Percentiles rank a stretch among this genome's conserved stretches.
phyloP scores from a whole-genome alignment of 2,329 filamentous ascomycete species.

The Triangularia setosa region DNA sequence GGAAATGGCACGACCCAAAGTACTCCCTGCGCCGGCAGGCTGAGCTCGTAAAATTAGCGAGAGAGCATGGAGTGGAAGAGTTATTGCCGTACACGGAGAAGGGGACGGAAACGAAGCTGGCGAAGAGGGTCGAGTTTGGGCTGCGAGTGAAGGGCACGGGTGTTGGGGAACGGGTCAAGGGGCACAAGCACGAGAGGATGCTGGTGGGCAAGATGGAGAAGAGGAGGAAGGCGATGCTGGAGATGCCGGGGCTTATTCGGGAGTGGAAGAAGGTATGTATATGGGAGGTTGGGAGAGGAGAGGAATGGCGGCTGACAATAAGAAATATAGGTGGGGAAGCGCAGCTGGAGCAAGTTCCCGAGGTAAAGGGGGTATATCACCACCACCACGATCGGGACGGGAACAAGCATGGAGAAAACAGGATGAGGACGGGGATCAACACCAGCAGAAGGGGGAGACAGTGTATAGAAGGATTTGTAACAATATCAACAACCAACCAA shows the following conservation, averaged over 20 bases:
- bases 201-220: slow-evolving; percentile 79
- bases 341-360: slow-evolving; percentile 55
- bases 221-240: slow-evolving; percentile 86
- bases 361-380: slow-evolving; percentile 32
- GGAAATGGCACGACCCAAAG: slow-evolving; percentile 77
- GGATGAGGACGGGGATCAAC: background rate
- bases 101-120: slow-evolving; percentile 66
- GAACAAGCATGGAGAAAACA: background rate
- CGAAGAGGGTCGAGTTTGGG: slow-evolving; percentile 71
- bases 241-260: slow-evolving; percentile 88
- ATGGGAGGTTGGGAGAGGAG: background rate
- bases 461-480: background rate
- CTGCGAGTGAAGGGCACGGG: slow-evolving; percentile 88
- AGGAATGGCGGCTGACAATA: slow-evolving; percentile 36
- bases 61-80: slow-evolving; percentile 73
- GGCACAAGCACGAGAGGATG: slow-evolving; percentile 86
- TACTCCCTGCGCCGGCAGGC: slow-evolving; percentile 86
- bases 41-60: slow-evolving; percentile 82
- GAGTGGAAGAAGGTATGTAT: slow-evolving; percentile 83
- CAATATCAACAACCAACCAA: background rate
- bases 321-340: slow-evolving; percentile 45
- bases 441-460: background rate
- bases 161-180: slow-evolving; percentile 90
- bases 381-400: background rate
- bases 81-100: slow-evolving; percentile 75